Evolutionary conservation across 192 early-diverging fungal species (phyloP), one percentile per base, ranked within the genome.

Genomic region (Coemansia sp.): DNA sequence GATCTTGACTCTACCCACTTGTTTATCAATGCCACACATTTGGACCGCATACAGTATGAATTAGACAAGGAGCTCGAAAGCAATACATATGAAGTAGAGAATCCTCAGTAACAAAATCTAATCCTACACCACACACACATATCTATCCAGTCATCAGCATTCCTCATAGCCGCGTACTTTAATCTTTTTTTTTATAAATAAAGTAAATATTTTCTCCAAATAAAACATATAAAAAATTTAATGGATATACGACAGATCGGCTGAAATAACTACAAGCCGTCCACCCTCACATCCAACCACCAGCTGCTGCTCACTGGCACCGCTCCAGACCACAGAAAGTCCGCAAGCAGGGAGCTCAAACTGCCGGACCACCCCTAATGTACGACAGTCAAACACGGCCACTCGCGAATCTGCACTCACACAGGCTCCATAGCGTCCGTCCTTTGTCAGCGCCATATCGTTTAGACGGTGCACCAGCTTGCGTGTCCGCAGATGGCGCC

Each of bases 1-100:
- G 88, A 92, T 45, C 64, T 92, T 13, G 90, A 92, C 70, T 85
- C 81, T 5, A 89, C 84, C 0, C 90, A 92, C 55, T 55, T 92
- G 45, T 88, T 90, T 53, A 82, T 92, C 29, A 83, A 85, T 53
- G 60, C 81, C 6, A 67, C 64, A 3, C 80, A 75, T 34, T 66
- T 88, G 3, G 69, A 80, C 9, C 55, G 80, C 40, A 48, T 91
- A 3, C 80, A 84, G 34, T 46, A 53, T 3, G 81, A 80, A 50
- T 67, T 88, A 26, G 88, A 91, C 40, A 78, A 82, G 57, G 75
- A 88, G 35, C 65, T 91, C 49, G 82, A 91, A 67, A 77, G 83
- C 45, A 88, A 88, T 56, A 80, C 82, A 0, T 91, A 88, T 54
- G 86, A 84, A 52, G 51, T 73, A 18, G 76, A 46, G 35, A 50